Base-by-base conservation (phyloP, 2,329 filamentous ascomycete genomes). In the Pyrenochaeta sp. region DNA sequence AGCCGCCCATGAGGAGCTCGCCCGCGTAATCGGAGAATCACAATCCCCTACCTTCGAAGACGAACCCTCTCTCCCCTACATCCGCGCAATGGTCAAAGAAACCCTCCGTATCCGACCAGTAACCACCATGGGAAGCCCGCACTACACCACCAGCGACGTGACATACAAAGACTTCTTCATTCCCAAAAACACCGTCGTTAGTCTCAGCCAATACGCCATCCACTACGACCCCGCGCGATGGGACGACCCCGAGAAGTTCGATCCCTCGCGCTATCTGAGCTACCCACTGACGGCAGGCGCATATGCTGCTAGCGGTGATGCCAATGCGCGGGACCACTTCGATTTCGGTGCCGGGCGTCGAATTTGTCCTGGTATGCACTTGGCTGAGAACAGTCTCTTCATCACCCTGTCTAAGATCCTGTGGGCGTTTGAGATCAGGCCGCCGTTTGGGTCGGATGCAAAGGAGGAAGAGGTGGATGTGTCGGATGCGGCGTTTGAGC, bases 21-120 rank as follows among this genome's bases (percentile, higher is more conserved):
- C 39, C 15, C 41, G 45, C 7, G 45, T 63, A 0, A 39, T 64
- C 11, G 61, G 61, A 6, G 27, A 49, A 11, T 7, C 17, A 2
- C 53, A 50, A 0, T 21, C 49, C 3, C 56, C 59, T 4, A 47
- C 18, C 7, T 44, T 55, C 7, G 39, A 42, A 1, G 53, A 62
- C 21, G 46, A 56, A 4, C 23, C 33, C 1, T 14, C 23, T 7
- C 36, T 60, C 11, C 68, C 65, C 0, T 69, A 64, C 45, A 58
- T 86, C 21, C 58, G 63, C 15, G 68, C 66, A 3, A 58, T 62
- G 18, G 55, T 66, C 35, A 68, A 71, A 31, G 67, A 71, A 50
- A 55, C 63, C 17, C 58, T 71, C 5, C 64, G 75, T 7, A 65
- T 71, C 51, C 53, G 64, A 14, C 73, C 73, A 4, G 57, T 61